These are phyloP conservation scores for Linum usitatissimum DNA, from an alignment of 345 rosid species.

Conservation along the genomic window DNA sequence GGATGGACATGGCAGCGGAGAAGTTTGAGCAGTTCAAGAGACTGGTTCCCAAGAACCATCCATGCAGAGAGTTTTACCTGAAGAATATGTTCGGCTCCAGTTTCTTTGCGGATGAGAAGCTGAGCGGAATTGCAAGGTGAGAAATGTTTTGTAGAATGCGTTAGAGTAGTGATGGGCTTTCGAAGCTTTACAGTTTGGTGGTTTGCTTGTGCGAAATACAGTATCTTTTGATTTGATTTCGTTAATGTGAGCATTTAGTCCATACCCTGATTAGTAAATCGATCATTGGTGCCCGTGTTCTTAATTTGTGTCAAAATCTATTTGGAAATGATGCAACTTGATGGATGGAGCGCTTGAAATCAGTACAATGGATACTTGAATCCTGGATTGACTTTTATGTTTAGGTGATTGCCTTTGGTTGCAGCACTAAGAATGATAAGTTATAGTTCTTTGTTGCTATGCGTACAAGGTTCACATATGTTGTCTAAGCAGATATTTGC, in stretches of 20 bases:
- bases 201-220: neutral
- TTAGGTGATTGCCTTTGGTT: neutral
- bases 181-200: neutral
- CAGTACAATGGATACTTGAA: neutral
- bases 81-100: slow-evolving; percentile 65
- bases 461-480: neutral
- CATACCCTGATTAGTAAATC: too few species aligned
- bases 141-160: neutral
- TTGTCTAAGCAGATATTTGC: too few species aligned
- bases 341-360: neutral
- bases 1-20: slow-evolving; percentile 74
- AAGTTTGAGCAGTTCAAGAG: slow-evolving; percentile 65
- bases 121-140: neutral
- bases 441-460: neutral
- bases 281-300: too few species aligned
- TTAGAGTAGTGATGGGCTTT: neutral
- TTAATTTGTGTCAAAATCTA: neutral
- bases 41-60: slow-evolving; percentile 82
- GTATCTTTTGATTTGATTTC: neutral
- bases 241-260: too few species aligned
- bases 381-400: neutral
- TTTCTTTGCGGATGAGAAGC: slow-evolving; percentile 39
- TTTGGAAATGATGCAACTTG: neutral
- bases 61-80: slow-evolving; percentile 63
- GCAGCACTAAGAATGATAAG: neutral